These are phyloP conservation scores for Aspergillus haitiensis DNA, from an alignment of 495 filamentous ascomycete species.

Conservation along the genomic window DNA sequence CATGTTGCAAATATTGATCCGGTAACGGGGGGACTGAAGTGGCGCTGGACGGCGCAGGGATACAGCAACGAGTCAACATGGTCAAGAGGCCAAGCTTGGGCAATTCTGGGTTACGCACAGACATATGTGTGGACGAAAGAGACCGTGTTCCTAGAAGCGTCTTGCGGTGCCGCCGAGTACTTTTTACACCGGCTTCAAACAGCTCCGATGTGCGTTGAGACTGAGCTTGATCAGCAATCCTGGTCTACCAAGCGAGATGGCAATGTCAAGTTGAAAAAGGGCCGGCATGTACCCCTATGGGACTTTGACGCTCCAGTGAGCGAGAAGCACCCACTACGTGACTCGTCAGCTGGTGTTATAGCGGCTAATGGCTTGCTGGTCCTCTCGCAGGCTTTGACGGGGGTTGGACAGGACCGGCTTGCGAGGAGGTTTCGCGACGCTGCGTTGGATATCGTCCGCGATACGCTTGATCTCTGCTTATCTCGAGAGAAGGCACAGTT, in stretches of 20 bases:
- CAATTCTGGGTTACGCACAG: conserved; percentile 44
- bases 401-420: conserved; percentile 25
- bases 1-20: conserved; percentile 46
- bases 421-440: conserved; percentile 29
- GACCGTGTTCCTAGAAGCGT: conserved; percentile 35
- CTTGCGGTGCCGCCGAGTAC: conserved; percentile 38
- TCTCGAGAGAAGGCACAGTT: conserved; percentile 5
- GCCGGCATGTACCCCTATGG: conserved; percentile 35
- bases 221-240: background rate
- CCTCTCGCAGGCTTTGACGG: conserved; percentile 22
- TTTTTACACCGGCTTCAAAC: conserved; percentile 32
- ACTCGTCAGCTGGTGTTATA: conserved; percentile 41
- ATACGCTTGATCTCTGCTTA: conserved; percentile 28
- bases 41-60: conserved; percentile 40
- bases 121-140: conserved; percentile 45
- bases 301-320: conserved; percentile 44
- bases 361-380: conserved; percentile 43
- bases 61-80: conserved; percentile 39
- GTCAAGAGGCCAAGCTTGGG: conserved; percentile 48
- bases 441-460: conserved; percentile 25
- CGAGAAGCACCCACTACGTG: conserved; percentile 27
- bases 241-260: too few relatives aligned
- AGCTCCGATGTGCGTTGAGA: conserved; percentile 23
- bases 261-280: conserved; percentile 10
- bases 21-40: conserved; percentile 35